Base-by-base conservation (phyloP, 2,329 filamentous ascomycete species). In the Penicillium sp. region DNA sequence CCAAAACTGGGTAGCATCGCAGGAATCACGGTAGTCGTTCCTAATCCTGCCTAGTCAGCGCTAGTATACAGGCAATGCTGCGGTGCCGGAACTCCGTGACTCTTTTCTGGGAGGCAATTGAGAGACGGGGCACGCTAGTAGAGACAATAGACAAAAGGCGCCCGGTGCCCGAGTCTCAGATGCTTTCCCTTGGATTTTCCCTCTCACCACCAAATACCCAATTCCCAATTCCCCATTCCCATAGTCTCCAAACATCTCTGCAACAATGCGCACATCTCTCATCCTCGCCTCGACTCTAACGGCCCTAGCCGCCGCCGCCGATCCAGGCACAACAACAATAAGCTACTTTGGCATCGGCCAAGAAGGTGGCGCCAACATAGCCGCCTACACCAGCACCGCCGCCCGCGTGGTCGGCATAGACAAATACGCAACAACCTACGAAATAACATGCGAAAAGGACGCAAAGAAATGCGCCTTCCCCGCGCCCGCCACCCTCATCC, bases 391-490 rank as follows among this genome's bases (percentile, higher is more conserved):
- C 25, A 52, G 44, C 37, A 30, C 30, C 30, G 46, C 35, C 16
- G 49, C 34, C 2, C 40, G 49, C 7, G 34, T 52, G 4, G 18
- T 45, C 16, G 46, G 39, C 28, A 41, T 43, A 12, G 40, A 43
- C 40, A 44, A 49, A 30, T 18, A 41, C 14, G 49, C 49, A 22
- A 52, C 49, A 10, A 52, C 49, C 25, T 52, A 52, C 27, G 49
- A 49, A 35, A 30, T 52, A 14, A 29, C 6, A 18, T 52, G 49
- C 11, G 3, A 34, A 19, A 8, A 16, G 28, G 36, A 12, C 18
- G 45, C 45, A 16, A 11, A 38, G 12, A 22, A 49, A 14, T 52
- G 49, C 34, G 40, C 34, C 14, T n/a, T 52, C 22, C 4, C 14
- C 10, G 22, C 31, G 14, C 50, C 53, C 5, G 31, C 37, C 11